Base-by-base conservation (phyloP, 305 asterid species). In the Rubia tinctorum region DNA sequence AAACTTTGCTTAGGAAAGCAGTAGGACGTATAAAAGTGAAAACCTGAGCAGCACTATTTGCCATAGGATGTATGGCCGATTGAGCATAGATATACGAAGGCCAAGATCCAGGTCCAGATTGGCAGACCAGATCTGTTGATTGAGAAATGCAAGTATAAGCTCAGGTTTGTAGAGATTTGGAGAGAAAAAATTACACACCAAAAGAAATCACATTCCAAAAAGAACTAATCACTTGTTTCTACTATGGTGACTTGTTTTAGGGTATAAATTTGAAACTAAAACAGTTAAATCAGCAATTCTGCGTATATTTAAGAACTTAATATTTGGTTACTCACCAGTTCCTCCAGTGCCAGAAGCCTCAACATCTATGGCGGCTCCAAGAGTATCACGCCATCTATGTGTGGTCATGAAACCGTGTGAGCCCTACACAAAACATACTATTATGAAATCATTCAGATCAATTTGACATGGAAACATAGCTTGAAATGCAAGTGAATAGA, bases 301-400 rank as follows among this genome's bases (percentile, higher is more conserved):
- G 69, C 63, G 73, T 62, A 60, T 76, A 61, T 59, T 74, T 44
- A 68, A 47, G 67, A 47, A 8, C 56, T 49, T 49, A 69, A 78
- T 8, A 47, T 62, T 70, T n/a, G 73, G 79, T 47, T n/a, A 79
- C 83, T 73, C 75, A 95, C 99, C 99, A 74, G 83, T 79, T 81
- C 99, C 98, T 80, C 98, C 99, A 27, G 92, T 92, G 80, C 99
- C 99, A 85, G 95, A 87, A 67, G 99, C 99, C 86, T 95, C 99
- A 71, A 95, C 71, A 71, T 95, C 74, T 70, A 92, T 82, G 83
- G 93, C 89, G 80, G 98, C 98, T 72, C 98, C 97, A 66, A 95
- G 71, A 23, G 92, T 89, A 81, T 91, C 90, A 58, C 85, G 86
- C 99, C 99, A 95, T 80, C 87, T 91, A 83, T 95, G 91, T 14